Evolutionary conservation across 345 rosid species (phyloP).

Genomic region (Salix caprea): DNA sequence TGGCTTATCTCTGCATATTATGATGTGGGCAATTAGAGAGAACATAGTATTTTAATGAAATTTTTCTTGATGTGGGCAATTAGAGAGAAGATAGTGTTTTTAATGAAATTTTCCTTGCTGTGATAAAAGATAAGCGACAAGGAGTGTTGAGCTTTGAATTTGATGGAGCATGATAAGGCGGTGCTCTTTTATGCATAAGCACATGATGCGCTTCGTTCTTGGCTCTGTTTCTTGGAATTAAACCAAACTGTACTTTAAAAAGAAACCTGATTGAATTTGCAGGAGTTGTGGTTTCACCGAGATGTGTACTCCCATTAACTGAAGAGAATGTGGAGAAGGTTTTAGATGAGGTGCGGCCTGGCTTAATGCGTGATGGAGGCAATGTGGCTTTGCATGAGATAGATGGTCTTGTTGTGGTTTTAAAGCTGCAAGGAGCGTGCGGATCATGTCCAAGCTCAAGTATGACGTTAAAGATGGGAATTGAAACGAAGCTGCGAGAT

Average conservation of each 20-base stretch:
- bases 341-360: slow-evolving; percentile 75
- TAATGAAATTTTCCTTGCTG: too few species aligned
- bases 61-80: too few species aligned
- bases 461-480: slow-evolving; percentile 93
- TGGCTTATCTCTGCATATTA: background rate
- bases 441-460: slow-evolving; percentile 97
- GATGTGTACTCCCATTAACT: slow-evolving; percentile 66
- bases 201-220: too few species aligned
- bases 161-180: too few species aligned
- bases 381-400: slow-evolving; percentile 92
- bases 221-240: too few species aligned
- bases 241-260: too few species aligned
- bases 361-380: slow-evolving; percentile 94
- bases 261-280: background rate
- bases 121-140: too few species aligned
- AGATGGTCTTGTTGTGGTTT: slow-evolving; percentile 86
- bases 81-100: too few species aligned
- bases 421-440: slow-evolving; percentile 92
- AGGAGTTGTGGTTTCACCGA: slow-evolving; percentile 56
- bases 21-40: too few species aligned
- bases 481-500: slow-evolving; percentile 78
- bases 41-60: too few species aligned
- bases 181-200: too few species aligned
- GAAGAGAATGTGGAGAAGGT: slow-evolving; percentile 93
- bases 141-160: too few species aligned